Percentiles rank a stretch among this genome's conserved stretches.
phyloP scores from a whole-genome alignment of 2,329 filamentous ascomycete genomes.

The Plenodomus lindquistii region DNA sequence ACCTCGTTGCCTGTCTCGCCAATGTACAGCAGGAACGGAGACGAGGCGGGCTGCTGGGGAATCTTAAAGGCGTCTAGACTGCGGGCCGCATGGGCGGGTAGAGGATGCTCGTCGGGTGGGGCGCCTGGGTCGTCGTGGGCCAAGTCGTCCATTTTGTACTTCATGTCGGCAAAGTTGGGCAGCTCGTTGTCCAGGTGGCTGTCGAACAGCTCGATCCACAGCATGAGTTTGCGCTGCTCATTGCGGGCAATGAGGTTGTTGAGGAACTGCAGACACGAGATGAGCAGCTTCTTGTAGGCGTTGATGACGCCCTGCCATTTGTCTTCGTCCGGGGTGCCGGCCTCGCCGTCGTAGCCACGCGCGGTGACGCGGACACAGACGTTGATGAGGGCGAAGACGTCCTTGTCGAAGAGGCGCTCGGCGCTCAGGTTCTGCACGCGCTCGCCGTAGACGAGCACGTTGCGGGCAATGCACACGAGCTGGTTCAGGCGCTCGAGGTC shows the following conservation, averaged over 20 bases:
- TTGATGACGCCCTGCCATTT: constrained; percentile 69
- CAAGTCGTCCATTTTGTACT: constrained; percentile 41
- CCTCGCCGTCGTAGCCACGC: constrained; percentile 66
- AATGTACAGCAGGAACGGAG: constrained; percentile 47
- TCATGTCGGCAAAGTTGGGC: constrained; percentile 44
- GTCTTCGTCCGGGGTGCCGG: constrained; percentile 64
- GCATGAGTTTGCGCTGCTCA: constrained; percentile 65
- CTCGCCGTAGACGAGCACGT: constrained; percentile 64
- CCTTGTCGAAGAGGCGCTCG: constrained; percentile 62
- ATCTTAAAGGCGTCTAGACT: constrained; percentile 40
- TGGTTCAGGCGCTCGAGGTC: constrained; percentile 67
- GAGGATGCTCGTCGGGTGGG: constrained; percentile 16
- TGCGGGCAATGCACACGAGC: constrained; percentile 64
- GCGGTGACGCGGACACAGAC: constrained; percentile 67
- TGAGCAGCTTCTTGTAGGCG: constrained; percentile 67
- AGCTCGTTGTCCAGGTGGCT: constrained; percentile 52
- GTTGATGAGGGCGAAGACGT: constrained; percentile 64
- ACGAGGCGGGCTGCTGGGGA: constrained; percentile 45
- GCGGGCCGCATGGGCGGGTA: constrained; percentile 19
- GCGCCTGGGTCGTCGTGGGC: constrained; percentile 24
- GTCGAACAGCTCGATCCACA: constrained; percentile 69
- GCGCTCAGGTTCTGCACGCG: constrained; percentile 66
- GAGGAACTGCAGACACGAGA: constrained; percentile 67
- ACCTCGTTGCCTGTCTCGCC: constrained; percentile 46
- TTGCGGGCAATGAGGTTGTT: constrained; percentile 70